phyloP scores from a whole-genome alignment of 1,284 basidiomycete species.

The Paramarasmius palmivorus region DNA sequence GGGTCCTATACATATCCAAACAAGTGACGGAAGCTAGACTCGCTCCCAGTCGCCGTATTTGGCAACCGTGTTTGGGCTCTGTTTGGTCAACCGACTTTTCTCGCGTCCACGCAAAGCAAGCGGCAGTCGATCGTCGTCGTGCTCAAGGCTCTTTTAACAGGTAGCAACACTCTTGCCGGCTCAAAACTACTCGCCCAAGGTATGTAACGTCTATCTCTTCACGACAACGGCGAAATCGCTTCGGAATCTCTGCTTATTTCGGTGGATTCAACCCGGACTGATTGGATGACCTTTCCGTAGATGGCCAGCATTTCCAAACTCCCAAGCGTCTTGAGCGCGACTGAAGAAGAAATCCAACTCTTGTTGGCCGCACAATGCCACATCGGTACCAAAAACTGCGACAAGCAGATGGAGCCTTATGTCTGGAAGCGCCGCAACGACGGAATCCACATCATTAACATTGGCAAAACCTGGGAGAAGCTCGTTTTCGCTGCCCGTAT shows the following conservation, averaged over 20 bases:
- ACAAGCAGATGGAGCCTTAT: slow-evolving; percentile 98
- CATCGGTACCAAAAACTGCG: slow-evolving; percentile 98
- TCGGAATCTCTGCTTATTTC: slow-evolving; percentile 12
- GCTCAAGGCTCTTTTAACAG: neutral
- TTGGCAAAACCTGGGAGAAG: slow-evolving; percentile 99
- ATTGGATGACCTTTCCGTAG: slow-evolving; percentile 28
- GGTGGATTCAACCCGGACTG: slow-evolving; percentile 36
- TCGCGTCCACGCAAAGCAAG: too few relatives aligned
- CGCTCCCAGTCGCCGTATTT: too few relatives aligned
- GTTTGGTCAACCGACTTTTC: too few relatives aligned
- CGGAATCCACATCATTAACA: slow-evolving; percentile 96
- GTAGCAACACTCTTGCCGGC: slow-evolving; percentile 1
- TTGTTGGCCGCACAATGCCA: slow-evolving; percentile 95
- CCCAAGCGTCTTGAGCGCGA: slow-evolving; percentile 89
- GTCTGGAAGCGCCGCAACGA: slow-evolving; percentile 97
- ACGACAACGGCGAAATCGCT: neutral
- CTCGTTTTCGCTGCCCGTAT: slow-evolving; percentile 93
- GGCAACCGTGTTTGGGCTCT: too few relatives aligned
- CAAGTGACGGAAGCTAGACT: too few relatives aligned
- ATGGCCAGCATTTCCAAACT: slow-evolving; percentile 72
- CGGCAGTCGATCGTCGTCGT: slow-evolving; percentile 6
- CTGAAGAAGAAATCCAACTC: slow-evolving; percentile 96
- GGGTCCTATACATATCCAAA: too few relatives aligned
- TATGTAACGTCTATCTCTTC: neutral
- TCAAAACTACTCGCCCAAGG: slow-evolving; percentile 11